These are phyloP conservation scores for Aphanomyces cochlioides DNA, from an alignment of 352 stramenopile species.

Conservation along the genomic window DNA sequence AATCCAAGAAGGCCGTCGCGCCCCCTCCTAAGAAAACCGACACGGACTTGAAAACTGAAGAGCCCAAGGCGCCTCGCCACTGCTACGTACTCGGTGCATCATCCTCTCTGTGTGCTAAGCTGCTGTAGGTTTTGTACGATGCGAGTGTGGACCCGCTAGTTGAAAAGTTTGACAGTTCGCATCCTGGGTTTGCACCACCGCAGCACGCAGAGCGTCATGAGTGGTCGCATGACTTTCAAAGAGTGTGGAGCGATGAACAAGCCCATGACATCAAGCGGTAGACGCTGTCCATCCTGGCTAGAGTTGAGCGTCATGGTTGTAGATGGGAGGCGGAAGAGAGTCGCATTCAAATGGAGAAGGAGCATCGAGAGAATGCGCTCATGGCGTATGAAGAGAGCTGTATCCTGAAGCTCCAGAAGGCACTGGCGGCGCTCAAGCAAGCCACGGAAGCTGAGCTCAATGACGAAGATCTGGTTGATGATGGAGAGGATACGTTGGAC, in stretches of 20 bases:
- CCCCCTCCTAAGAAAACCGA: slow-evolving; percentile 35
- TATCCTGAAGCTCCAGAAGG: slow-evolving; percentile 38
- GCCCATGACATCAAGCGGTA: slow-evolving; percentile 38
- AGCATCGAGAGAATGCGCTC: slow-evolving; percentile 47
- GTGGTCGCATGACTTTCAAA: slow-evolving; percentile 42
- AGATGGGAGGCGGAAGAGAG: slow-evolving; percentile 55
- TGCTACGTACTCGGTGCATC: slow-evolving; percentile 43
- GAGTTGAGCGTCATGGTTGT: not conserved
- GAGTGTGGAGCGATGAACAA: slow-evolving; percentile 62
- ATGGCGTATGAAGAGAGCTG: slow-evolving; percentile 66
- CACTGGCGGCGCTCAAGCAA: slow-evolving; percentile 67
- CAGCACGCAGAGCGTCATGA: slow-evolving; percentile 16
- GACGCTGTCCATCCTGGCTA: not conserved
- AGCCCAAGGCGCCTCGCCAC: slow-evolving; percentile 41
- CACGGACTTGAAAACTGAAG: slow-evolving; percentile 38
- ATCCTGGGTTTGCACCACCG: slow-evolving; percentile 14
- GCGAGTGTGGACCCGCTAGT: slow-evolving; percentile 16
- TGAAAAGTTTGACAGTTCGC: not conserved
- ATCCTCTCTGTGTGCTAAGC: not conserved
- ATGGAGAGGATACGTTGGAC: slow-evolving; percentile 47
- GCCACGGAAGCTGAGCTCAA: slow-evolving; percentile 41
- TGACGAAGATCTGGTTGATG: slow-evolving; percentile 64
- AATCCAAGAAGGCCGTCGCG: slow-evolving; percentile 14
- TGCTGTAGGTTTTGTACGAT: slow-evolving; percentile 24
- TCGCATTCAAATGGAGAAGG: slow-evolving; percentile 47